Evolutionary conservation across 306 rosid genomes (phyloP).

Genomic region (Rosa chinensis): DNA sequence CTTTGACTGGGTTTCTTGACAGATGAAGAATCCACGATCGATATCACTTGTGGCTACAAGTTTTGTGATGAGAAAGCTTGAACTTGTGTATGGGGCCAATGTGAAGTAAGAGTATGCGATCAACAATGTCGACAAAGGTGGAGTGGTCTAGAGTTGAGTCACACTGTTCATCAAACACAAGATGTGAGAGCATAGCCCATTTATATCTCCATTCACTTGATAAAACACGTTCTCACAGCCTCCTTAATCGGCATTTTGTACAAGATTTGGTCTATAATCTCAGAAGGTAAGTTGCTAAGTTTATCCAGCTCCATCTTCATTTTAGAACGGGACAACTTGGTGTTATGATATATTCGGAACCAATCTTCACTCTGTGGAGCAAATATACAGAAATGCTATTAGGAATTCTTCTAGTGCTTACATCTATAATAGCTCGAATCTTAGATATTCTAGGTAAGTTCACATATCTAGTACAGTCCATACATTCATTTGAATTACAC

Average conservation of each 20-base stretch:
- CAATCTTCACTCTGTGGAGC: too few species aligned
- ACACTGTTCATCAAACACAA: constrained; percentile 32
- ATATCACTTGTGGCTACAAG: constrained; percentile 42
- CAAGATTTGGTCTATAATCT: constrained; percentile 46
- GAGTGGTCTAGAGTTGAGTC: constrained; percentile 29
- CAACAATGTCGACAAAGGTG: constrained; percentile 36
- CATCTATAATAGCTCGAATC: too few species aligned
- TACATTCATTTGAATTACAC: too few species aligned
- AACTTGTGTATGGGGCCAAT: constrained; percentile 42
- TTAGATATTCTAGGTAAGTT: too few species aligned
- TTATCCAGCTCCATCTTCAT: constrained; percentile 43
- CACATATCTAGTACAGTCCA: too few species aligned
- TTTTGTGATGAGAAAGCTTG: constrained; percentile 47
- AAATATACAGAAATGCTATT: too few species aligned
- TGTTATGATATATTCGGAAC: too few species aligned
- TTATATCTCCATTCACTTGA: constrained; percentile 21
- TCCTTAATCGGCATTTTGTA: neutral
- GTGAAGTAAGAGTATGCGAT: constrained; percentile 55
- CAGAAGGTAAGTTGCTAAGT: constrained; percentile 45
- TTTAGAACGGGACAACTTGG: constrained; percentile 6
- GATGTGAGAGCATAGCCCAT: too few species aligned
- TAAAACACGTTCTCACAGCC: constrained; percentile 46
- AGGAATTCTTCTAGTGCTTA: too few species aligned
- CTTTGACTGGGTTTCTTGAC: constrained; percentile 39
- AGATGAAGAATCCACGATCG: constrained; percentile 54